Evolutionary conservation across 2,329 filamentous ascomycete genomes (phyloP), one percentile per base, ranked within the genome.

Genomic region (Didymella pomorum): DNA sequence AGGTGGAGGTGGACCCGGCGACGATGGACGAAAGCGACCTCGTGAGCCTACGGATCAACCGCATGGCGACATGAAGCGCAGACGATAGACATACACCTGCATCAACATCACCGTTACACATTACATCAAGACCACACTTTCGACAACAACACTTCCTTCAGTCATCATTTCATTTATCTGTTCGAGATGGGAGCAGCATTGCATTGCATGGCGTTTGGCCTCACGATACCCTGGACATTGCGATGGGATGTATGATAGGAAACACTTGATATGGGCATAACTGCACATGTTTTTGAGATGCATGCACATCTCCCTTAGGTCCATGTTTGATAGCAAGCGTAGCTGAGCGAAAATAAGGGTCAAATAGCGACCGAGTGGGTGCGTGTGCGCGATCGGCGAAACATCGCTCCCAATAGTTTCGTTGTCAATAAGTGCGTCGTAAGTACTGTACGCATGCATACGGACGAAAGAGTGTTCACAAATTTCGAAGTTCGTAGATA

Each of bases 41-140:
- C 67, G 68, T 31, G 68, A 71, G 37, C 63, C 64, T 29, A 60
- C 62, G 41, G 68, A 71, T n/a, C 65, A 67, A 51, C 56, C 52
- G 26, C 68, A 71, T 44, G 66, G 63, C 37, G 68, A 71, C 47
- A 52, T 60, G 12, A 71, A 71, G 60, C 64, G 68, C 42, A 64
- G 68, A 31, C 64, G 63, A 52, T 71, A 67, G 57, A 55, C 56
- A 54, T 50, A 55, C 46, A 43, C 18, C 50, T 33, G 35, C 56
- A 42, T 33, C 43, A 50, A 50, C 48, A 49, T 45, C 53, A 46
- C 33, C 45, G 29, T 25, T 49, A 43, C 48, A 47, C 48, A 31
- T 10, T 55, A 35, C 52, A 44, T 51, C 47, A 52, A 55, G 35
- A 61, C 21, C 33, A 58, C 29, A 52, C 16, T 31, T 43, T 26